Conservation (phyloP, 2,329 filamentous ascomycete species). For the Sclerotinia trifoliorum region DNA sequence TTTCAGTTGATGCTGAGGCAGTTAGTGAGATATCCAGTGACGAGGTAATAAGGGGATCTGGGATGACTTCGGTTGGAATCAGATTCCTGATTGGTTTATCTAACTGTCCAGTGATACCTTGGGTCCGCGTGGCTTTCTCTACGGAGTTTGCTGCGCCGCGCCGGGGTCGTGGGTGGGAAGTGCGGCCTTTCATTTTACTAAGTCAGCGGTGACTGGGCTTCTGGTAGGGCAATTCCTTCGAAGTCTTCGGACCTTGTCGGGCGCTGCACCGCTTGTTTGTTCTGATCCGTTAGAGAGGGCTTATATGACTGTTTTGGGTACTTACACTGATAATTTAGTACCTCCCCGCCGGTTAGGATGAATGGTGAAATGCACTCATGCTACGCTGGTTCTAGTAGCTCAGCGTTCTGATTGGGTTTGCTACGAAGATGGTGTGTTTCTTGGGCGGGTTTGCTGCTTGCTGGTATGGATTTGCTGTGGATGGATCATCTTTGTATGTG, state of each 20-base stretch:
- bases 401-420: background rate
- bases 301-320: background rate
- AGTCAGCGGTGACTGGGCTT: constrained; percentile 12
- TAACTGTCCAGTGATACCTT: constrained; percentile 17
- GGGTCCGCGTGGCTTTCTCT: constrained; percentile 11
- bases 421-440: background rate
- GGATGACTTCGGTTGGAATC: constrained; percentile 12
- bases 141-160: background rate
- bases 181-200: background rate
- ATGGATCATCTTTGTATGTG: background rate
- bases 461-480: background rate
- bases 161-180: constrained; percentile 14
- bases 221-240: background rate
- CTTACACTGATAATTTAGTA: constrained; percentile 9
- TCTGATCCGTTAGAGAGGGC: constrained; percentile 14
- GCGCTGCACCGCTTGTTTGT: constrained; percentile 5
- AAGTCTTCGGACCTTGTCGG: background rate
- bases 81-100: constrained; percentile 1
- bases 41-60: constrained; percentile 6
- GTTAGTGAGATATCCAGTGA: constrained; percentile 10
- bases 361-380: constrained; percentile 9
- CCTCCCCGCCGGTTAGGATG: background rate
- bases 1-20: constrained; percentile 20
- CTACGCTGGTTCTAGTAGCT: constrained; percentile 11
- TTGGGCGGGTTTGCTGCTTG: constrained; percentile 10